Base-by-base conservation (phyloP, 306 rosid genomes). In the Vigna angularis region DNA sequence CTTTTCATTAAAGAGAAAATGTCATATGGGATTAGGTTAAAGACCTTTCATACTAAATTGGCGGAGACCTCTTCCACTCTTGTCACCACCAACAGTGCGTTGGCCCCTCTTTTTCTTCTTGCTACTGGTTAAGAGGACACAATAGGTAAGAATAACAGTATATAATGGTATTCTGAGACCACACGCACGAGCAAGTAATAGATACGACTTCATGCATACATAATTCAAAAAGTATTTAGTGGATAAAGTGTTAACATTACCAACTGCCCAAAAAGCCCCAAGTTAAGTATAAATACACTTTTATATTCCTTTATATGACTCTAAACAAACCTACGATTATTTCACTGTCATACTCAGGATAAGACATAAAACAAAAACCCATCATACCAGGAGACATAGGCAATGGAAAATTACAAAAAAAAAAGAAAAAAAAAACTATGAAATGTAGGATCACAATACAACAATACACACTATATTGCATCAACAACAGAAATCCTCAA, bases 41-140 rank as follows among this genome's bases (percentile, higher is more conserved):
- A 78, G 44, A 93, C 99, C 99, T 92, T 95, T 95, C 99, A 95
- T 95, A 79, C 99, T 95, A 83, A 95, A 93, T 68, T 95, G 99
- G 82, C 98, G 99, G 44, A 95, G 96, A 66, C 99, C 99, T 85
- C 99, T 89, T 77, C 99, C 99, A 83, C 89, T 95, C 95, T 92
- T 95, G 81, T 95, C 98, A 36, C 97, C 97, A 79, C 91, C 97
- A 30, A 86, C 96, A 51, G 97, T 97, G 6, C 98, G 92, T 74
- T 95, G 98, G 18, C 97, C 97, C 74, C 98, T 93, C 88, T 91
- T 95, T 87, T 95, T 95, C 96, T 95, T 92, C 89, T 91, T 93
- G 83, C 96, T 89, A 80, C 96, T 84, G 83, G 56, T 82, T 52
- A 47, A 42, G 77, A 82, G 63, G 10, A 26, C 68, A 58, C 51